Evolutionary conservation across 305 asterid species (phyloP).

Genomic region (Fraxinus velutina): DNA sequence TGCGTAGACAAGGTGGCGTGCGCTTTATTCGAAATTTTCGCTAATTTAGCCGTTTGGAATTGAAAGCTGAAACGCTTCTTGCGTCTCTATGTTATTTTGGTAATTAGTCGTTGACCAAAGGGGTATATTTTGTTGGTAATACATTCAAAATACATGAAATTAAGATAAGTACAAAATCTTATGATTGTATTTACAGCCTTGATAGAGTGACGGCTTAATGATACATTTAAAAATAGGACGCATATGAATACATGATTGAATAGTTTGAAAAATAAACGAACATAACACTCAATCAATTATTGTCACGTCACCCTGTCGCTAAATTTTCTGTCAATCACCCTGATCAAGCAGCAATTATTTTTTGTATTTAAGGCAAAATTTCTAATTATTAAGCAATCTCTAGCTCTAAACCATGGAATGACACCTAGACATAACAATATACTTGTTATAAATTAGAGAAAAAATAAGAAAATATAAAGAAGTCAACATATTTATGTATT

Average conservation of each 20-base stretch:
- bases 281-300: too few relatives aligned
- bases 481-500: not conserved
- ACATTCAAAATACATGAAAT: not conserved
- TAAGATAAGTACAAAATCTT: not conserved
- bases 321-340: too few relatives aligned
- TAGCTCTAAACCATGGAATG: not conserved
- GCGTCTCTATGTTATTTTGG: slow-evolving; percentile 1
- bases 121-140: not conserved
- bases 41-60: slow-evolving; percentile 31
- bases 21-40: slow-evolving; percentile 17
- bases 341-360: too few relatives aligned
- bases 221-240: too few relatives aligned
- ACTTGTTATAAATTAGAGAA: too few relatives aligned
- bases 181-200: too few relatives aligned
- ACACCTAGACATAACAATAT: not conserved
- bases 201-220: too few relatives aligned
- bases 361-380: too few relatives aligned
- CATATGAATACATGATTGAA: too few relatives aligned
- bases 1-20: slow-evolving; percentile 16
- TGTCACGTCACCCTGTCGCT: too few relatives aligned
- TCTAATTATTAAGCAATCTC: not conserved
- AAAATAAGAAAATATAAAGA: not conserved
- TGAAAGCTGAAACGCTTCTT: not conserved
- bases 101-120: not conserved
- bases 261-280: too few relatives aligned